Evolutionary conservation across 2,329 filamentous ascomycete species (phyloP).

Genomic region (Xenoacremonium recifei): DNA sequence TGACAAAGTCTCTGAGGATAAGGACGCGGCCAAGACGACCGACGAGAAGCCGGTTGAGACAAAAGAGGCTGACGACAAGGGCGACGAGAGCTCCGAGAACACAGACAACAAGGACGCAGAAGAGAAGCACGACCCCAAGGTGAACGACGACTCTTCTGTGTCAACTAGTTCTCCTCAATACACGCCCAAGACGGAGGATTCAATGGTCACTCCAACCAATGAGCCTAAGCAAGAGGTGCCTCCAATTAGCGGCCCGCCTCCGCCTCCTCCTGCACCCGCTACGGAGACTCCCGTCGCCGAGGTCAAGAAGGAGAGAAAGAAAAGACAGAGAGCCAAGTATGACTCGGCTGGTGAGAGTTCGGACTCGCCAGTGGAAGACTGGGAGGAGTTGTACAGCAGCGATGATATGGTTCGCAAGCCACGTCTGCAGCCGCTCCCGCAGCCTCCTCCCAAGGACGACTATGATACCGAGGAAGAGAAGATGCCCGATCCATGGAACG

Average conservation of each 20-base stretch:
- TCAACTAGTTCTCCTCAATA: slow-evolving; percentile 31
- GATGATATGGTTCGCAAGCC: slow-evolving; percentile 57
- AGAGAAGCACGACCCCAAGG: slow-evolving; percentile 13
- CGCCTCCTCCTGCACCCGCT: slow-evolving; percentile 11
- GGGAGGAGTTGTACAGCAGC: slow-evolving; percentile 57
- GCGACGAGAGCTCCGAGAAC: not conserved
- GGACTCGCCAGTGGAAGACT: slow-evolving; percentile 59
- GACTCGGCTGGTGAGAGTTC: slow-evolving; percentile 55
- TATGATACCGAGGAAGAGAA: slow-evolving; percentile 59
- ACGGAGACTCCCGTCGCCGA: slow-evolving; percentile 15
- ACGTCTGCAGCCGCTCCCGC: slow-evolving; percentile 36
- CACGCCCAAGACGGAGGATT: slow-evolving; percentile 31
- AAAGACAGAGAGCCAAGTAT: slow-evolving; percentile 29
- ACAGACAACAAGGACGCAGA: slow-evolving; percentile 6
- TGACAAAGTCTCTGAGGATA: slow-evolving; percentile 10
- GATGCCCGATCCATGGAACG: slow-evolving; percentile 59
- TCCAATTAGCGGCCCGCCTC: slow-evolving; percentile 23
- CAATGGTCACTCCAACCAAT: slow-evolving; percentile 15
- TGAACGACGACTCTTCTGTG: slow-evolving; percentile 24
- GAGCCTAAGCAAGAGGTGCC: slow-evolving; percentile 36
- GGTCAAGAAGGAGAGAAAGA: slow-evolving; percentile 11
- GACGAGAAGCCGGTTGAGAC: slow-evolving; percentile 1
- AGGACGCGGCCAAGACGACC: slow-evolving; percentile 6
- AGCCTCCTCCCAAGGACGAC: slow-evolving; percentile 32
- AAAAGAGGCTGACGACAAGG: not conserved